These are phyloP conservation scores for Exophiala phaeomuriformis DNA, from an alignment of 2,329 filamentous ascomycete genomes.

Conservation along the genomic window DNA sequence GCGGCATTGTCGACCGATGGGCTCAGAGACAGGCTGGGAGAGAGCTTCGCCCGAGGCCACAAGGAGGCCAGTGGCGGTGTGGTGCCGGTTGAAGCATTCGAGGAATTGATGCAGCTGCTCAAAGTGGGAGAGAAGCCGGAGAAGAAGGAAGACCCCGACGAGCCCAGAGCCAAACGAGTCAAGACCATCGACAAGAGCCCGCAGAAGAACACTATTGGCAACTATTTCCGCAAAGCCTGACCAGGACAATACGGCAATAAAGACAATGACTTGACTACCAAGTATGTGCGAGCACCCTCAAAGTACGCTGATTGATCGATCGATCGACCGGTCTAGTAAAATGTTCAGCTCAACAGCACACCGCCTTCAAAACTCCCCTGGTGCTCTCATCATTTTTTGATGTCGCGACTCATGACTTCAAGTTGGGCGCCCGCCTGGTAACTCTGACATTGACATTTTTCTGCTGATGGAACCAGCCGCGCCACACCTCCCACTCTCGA, in stretches of 20 bases:
- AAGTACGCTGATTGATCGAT: too few species aligned
- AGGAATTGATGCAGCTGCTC: constrained; percentile 55
- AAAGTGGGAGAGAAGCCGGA: constrained; percentile 51
- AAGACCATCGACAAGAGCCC: constrained; percentile 30
- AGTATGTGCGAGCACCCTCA: too few species aligned
- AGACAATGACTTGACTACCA: too few species aligned
- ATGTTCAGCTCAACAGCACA: not conserved
- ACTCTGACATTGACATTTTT: constrained; percentile 15
- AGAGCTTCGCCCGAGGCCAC: constrained; percentile 59
- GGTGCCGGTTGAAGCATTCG: constrained; percentile 54
- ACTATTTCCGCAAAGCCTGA: constrained; percentile 46
- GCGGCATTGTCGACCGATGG: constrained; percentile 39
- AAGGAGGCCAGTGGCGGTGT: constrained; percentile 62
- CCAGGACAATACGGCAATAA: not conserved
- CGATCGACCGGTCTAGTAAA: too few species aligned
- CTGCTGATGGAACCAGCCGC: constrained; percentile 19
- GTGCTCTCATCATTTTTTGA: too few species aligned
- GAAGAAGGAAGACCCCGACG: constrained; percentile 32
- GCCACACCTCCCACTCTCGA: constrained; percentile 12
- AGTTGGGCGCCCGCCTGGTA: not conserved
- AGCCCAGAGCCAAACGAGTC: constrained; percentile 32
- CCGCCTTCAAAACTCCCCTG: not conserved
- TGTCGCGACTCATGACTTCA: too few species aligned
- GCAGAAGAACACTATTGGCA: constrained; percentile 50
- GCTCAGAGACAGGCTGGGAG: constrained; percentile 48